A percentile compares a stretch with the other conserved stretches of the same genome.
Conservation (phyloP, 805 yeast genomes). For the Zygosaccharomyces bailii region DNA sequence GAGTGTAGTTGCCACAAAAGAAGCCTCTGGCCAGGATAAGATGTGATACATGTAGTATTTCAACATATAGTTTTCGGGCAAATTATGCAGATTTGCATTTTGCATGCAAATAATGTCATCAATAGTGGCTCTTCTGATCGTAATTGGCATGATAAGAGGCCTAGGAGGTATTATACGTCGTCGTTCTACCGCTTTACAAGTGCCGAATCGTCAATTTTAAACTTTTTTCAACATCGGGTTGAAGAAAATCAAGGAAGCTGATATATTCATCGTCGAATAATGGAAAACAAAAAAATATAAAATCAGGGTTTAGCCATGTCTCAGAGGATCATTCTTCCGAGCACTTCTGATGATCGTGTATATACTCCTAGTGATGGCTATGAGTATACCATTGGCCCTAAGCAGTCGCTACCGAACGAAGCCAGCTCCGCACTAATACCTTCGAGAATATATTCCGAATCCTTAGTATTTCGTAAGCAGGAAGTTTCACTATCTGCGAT, state of each 20-base stretch:
- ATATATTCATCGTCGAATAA: background rate
- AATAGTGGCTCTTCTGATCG: slow-evolving; percentile 83
- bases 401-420: slow-evolving; percentile 29
- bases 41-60: slow-evolving; percentile 93
- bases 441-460: slow-evolving; percentile 27
- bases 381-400: slow-evolving; percentile 32
- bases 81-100: slow-evolving; percentile 83
- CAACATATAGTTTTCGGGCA: slow-evolving; percentile 91
- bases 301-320: slow-evolving; percentile 19
- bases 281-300: slow-evolving; percentile 2
- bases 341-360: slow-evolving; percentile 21
- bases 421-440: slow-evolving; percentile 17
- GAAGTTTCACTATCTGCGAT: slow-evolving; percentile 68
- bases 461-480: slow-evolving; percentile 22
- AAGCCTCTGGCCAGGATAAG: slow-evolving; percentile 95
- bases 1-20: slow-evolving; percentile 87
- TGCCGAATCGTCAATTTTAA: background rate
- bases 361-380: slow-evolving; percentile 22
- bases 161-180: background rate
- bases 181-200: background rate
- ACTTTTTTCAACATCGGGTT: background rate
- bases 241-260: background rate
- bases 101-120: slow-evolving; percentile 92
- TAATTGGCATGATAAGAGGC: slow-evolving; percentile 59
- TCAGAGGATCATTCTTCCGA: slow-evolving; percentile 28